These are phyloP conservation scores for Nakazawaea siamensis DNA, from an alignment of 805 yeast genomes.

Conservation along the genomic window DNA sequence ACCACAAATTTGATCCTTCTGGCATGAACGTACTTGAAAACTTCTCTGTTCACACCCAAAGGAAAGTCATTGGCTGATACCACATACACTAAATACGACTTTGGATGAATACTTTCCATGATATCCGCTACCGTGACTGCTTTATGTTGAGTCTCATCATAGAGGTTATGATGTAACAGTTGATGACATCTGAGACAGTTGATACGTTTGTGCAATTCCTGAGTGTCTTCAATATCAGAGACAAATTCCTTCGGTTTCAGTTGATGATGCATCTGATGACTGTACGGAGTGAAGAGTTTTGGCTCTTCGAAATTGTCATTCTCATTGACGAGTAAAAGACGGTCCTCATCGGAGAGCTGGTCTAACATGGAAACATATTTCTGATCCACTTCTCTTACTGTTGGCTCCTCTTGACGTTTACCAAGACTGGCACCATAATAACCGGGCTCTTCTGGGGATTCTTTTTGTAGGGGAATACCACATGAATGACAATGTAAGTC, in stretches of 20 bases:
- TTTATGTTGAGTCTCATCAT: conserved; percentile 25
- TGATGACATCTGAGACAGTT: conserved; percentile 53
- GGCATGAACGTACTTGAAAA: conserved; percentile 24
- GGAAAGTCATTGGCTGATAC: conserved; percentile 72
- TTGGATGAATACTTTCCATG: conserved; percentile 29
- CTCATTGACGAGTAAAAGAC: conserved; percentile 18
- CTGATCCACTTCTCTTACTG: conserved; percentile 4
- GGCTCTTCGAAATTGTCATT: conserved; percentile 1
- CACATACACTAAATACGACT: conserved; percentile 47
- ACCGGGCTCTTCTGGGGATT: conserved; percentile 30
- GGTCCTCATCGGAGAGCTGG: conserved; percentile 21
- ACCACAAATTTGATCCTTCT: conserved; percentile 30
- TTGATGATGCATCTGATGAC: conserved; percentile 4
- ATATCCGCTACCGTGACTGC: conserved; percentile 23
- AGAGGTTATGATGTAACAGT: conserved; percentile 35
- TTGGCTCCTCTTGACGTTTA: conserved; percentile 7
- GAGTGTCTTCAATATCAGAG: conserved; percentile 1
- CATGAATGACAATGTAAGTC: conserved; percentile 40
- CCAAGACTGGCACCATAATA: conserved; percentile 22
- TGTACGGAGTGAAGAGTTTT: conserved; percentile 5
- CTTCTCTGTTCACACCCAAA: conserved; percentile 33
- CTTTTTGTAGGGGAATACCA: conserved; percentile 43
- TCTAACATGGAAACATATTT: conserved; percentile 11
- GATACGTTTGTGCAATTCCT: conserved; percentile 12
- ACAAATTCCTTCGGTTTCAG: conserved; percentile 5